A percentile compares a stretch with the other conserved stretches of the same genome.
Conservation (phyloP, 257 asterid species). For the Primulina tabacum region DNA sequence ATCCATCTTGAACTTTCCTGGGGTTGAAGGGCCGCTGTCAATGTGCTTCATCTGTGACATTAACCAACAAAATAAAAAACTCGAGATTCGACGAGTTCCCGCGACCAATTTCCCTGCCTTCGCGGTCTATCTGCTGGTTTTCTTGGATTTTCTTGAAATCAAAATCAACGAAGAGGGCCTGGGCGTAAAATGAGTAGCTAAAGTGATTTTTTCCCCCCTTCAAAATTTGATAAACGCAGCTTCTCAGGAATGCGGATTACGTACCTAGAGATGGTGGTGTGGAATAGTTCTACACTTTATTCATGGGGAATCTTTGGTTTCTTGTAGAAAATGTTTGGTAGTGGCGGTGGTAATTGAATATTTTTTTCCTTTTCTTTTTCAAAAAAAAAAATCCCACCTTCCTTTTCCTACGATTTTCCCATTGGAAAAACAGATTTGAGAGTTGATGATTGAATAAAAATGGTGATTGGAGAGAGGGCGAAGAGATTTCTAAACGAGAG, state of each 20-base stretch:
- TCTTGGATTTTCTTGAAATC: slow-evolving; percentile 24
- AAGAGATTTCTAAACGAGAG: slow-evolving; percentile 16
- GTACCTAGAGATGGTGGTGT: slow-evolving; percentile 22
- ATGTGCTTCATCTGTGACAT: slow-evolving; percentile 65
- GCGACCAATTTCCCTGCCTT: slow-evolving; percentile 15
- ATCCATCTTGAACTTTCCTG: slow-evolving; percentile 98
- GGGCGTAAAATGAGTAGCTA: slow-evolving; percentile 3
- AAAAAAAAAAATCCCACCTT: slow-evolving; percentile 2
- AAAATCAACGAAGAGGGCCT: slow-evolving; percentile 30
- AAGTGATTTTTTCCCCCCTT: neutral
- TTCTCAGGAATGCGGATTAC: slow-evolving; percentile 21
- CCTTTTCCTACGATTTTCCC: slow-evolving; percentile 26
- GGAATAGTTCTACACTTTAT: slow-evolving; percentile 26
- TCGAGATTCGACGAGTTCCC: slow-evolving; percentile 30
- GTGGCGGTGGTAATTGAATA: slow-evolving; percentile 38
- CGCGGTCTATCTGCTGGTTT: slow-evolving; percentile 24
- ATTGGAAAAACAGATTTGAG: slow-evolving; percentile 22
- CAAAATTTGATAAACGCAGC: slow-evolving; percentile 24
- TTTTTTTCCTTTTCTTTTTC: slow-evolving; percentile 15
- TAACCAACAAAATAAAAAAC: slow-evolving; percentile 23
- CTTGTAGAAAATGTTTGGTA: slow-evolving; percentile 43
- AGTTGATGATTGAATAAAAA: slow-evolving; percentile 38
- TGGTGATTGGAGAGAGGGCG: slow-evolving; percentile 38
- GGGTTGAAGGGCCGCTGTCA: slow-evolving; percentile 66
- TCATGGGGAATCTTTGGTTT: slow-evolving; percentile 57